Base-by-base conservation (phyloP, 192 early-diverging fungal genomes). In the Backusella morwellensis region DNA sequence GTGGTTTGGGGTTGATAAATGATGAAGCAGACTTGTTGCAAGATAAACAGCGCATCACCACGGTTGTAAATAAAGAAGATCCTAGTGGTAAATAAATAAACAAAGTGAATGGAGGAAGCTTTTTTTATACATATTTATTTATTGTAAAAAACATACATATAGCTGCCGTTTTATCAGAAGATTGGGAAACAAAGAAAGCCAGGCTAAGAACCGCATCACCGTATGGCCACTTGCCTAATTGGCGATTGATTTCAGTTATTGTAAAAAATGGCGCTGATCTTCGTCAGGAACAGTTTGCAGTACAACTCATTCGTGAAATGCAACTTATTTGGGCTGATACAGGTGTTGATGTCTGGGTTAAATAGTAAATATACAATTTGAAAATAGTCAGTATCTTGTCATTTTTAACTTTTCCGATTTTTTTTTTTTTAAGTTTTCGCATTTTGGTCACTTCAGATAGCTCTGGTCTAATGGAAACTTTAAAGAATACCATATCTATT, bases 241-340 rank as follows among this genome's bases (percentile, higher is more conserved):
- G 97, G 97, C 90, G 90, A 34, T 84, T 99, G 41, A 81, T 96
- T 4, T 96, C 95, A 6, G 92, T 97, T 11, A 98, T 99, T 82
- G 96, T 99, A 26, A 99, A 99, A 81, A 94, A 94, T 34, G 97
- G 97, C 17, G 94, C 96, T 0, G 97, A 99, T 85, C 84, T 97
- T 78, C 85, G 97, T 44, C 98, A 99, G 85, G 97, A 99, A 83
- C 97, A 98, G 78, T 89, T 99, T 68, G 97, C 97, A 1, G 87
- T 96, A 44, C 97, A 99, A 85, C 77, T 99, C 66, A 97, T 99
- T 66, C 88, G 89, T 32, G 96, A 97, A 79, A 96, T 97, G 92
- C 90, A 95, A 78, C 85, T 93, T 69, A 96, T 98, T 76, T 99
- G 97, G 97, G 76, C 92, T 77, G 88, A 86, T 50, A 91, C 90